phyloP scores from a whole-genome alignment of 2,329 filamentous ascomycete species.

The Talaromyces sp. region DNA sequence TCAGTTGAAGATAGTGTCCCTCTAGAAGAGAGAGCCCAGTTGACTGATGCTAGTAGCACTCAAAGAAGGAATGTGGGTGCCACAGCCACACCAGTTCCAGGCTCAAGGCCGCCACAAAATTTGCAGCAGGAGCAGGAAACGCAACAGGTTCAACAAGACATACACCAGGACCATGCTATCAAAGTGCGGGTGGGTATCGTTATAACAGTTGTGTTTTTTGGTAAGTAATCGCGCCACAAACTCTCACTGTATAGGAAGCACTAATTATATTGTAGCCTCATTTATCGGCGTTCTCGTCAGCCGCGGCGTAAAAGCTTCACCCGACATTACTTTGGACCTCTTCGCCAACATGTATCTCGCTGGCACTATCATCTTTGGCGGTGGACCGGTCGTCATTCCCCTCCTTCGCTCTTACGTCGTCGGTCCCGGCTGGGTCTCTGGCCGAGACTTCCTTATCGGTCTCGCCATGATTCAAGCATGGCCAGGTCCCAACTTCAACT shows the following conservation, averaged over 20 bases:
- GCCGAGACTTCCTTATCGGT: conserved; percentile 69
- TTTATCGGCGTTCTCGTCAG: conserved; percentile 58
- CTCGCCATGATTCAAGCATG: conserved; percentile 70
- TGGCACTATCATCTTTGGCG: conserved; percentile 65
- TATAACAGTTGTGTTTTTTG: conserved; percentile 50
- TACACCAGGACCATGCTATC: conserved; percentile 30
- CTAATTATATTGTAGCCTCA: conserved; percentile 32
- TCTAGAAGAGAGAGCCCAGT: background rate
- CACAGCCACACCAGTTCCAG: background rate
- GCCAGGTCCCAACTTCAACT: conserved; percentile 54
- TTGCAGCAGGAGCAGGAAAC: background rate
- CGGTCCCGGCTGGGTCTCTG: conserved; percentile 65
- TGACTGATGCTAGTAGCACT: background rate
- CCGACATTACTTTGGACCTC: conserved; percentile 55
- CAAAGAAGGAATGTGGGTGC: conserved; percentile 4
- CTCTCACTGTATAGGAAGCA: conserved; percentile 13
- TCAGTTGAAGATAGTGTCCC: background rate
- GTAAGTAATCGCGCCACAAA: conserved; percentile 25
- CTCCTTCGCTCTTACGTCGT: conserved; percentile 61
- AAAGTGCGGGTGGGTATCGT: conserved; percentile 35
- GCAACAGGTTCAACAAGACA: background rate
- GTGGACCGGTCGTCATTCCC: conserved; percentile 64
- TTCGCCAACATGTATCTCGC: conserved; percentile 73
- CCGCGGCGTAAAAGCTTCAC: conserved; percentile 28
- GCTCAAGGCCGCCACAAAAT: background rate